A percentile compares a stretch with the other conserved stretches of the same genome.
phyloP scores from a whole-genome alignment of 2,329 filamentous ascomycete species.

The Trichoderma lentiforme region DNA sequence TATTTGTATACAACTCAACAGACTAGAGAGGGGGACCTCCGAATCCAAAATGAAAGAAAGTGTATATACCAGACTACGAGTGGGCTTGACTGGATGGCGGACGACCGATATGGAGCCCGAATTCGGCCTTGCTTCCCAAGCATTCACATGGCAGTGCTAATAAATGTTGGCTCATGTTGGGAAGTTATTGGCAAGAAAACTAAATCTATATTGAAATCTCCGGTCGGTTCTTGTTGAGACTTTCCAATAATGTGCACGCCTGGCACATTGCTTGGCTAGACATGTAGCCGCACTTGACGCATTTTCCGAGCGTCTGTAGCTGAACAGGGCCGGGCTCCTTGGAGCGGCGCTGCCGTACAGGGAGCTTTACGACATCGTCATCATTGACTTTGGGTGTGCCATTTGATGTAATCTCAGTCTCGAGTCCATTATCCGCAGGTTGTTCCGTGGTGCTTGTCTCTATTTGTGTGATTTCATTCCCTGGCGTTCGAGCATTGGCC shows the following conservation, averaged over 20 bases:
- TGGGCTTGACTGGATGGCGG: background rate
- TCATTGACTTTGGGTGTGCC: constrained; percentile 25
- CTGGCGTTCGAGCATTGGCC: constrained; percentile 59
- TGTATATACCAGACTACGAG: constrained; percentile 12
- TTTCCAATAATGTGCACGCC: constrained; percentile 85
- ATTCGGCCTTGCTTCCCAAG: constrained; percentile 14
- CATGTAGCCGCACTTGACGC: constrained; percentile 87
- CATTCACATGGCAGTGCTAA: background rate
- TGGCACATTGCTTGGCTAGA: constrained; percentile 94
- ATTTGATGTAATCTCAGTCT: constrained; percentile 33
- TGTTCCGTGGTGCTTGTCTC: constrained; percentile 50
- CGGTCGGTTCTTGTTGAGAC: constrained; percentile 75
- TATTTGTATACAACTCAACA: constrained; percentile 17
- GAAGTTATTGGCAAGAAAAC: constrained; percentile 8
- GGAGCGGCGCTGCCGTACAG: constrained; percentile 30
- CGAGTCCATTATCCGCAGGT: constrained; percentile 24
- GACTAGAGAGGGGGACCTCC: background rate
- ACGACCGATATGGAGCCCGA: constrained; percentile 20
- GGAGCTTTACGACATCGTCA: constrained; percentile 33
- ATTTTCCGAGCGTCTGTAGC: constrained; percentile 77
- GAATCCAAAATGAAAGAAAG: constrained; percentile 19
- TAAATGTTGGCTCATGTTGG: background rate
- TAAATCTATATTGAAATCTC: constrained; percentile 51
- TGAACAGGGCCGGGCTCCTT: constrained; percentile 35
- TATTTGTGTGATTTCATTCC: constrained; percentile 78